Evolutionary conservation across 257 asterid genomes (phyloP).

Genomic region (Przewalskia tangutica): DNA sequence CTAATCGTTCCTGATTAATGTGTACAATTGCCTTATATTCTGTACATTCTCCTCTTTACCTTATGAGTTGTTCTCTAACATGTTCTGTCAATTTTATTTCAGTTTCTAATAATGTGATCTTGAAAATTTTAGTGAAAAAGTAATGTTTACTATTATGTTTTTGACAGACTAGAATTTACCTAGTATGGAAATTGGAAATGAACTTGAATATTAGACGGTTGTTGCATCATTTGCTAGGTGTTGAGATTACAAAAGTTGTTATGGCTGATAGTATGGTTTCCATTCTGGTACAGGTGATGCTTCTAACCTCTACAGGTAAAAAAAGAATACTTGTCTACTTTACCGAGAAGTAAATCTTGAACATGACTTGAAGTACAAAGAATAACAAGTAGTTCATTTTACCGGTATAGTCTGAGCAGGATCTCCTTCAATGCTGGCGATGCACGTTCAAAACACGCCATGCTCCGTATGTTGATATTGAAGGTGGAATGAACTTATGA

Average conservation of each 20-base stretch:
- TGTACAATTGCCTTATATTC: background rate
- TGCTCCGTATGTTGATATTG: background rate
- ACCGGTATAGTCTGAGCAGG: conserved; percentile 68
- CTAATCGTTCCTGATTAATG: background rate
- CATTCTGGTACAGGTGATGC: background rate
- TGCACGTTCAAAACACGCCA: conserved; percentile 77
- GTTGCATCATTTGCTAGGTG: background rate
- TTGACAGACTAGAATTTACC: background rate
- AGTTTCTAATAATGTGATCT: background rate
- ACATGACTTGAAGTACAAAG: background rate
- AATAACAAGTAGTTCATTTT: background rate
- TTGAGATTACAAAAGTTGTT: background rate
- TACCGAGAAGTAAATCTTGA: background rate
- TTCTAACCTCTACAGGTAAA: background rate
- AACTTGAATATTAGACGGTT: background rate
- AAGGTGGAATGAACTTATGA: background rate
- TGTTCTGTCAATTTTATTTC: background rate
- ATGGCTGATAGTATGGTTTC: background rate
- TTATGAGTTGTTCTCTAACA: background rate
- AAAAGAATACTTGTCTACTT: background rate
- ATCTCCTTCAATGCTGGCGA: conserved; percentile 79
- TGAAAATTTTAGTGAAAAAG: background rate
- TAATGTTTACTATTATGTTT: background rate
- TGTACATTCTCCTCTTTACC: background rate
- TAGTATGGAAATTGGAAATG: background rate